These are phyloP conservation scores for Venturia oleaginea DNA, from an alignment of 2,329 filamentous ascomycete species.

Conservation along the genomic window DNA sequence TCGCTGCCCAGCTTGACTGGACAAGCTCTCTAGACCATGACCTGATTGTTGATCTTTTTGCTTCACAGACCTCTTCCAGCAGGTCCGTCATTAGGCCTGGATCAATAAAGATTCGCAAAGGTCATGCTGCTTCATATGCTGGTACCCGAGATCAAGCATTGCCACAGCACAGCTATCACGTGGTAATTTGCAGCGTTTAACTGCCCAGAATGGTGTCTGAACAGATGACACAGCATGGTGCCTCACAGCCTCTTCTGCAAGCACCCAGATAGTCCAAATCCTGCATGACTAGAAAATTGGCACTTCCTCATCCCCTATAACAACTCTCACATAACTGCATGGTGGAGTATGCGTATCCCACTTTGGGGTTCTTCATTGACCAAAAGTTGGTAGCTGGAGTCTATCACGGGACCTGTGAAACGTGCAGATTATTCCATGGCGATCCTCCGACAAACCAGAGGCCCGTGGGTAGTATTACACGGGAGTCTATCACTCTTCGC, in stretches of 20 bases:
- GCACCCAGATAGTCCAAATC: background rate
- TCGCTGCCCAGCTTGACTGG: background rate
- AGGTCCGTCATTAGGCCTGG: background rate
- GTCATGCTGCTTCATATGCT: background rate
- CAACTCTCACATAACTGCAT: background rate
- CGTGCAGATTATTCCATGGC: background rate
- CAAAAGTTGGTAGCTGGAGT: background rate
- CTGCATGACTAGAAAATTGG: slow-evolving; percentile 4
- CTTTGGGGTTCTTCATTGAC: background rate
- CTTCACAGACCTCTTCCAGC: background rate
- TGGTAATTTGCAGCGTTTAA: background rate
- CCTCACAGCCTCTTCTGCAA: slow-evolving; percentile 4
- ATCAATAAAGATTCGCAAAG: background rate
- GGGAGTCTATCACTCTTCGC: background rate
- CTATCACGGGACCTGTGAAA: background rate
- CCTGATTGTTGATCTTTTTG: background rate
- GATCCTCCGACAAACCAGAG: slow-evolving; percentile 3
- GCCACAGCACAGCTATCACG: slow-evolving; percentile 3
- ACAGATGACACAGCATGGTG: slow-evolving; percentile 3
- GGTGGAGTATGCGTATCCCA: background rate
- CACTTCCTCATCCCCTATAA: background rate
- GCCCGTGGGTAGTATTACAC: background rate
- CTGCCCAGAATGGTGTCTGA: background rate
- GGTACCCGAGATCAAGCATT: background rate
- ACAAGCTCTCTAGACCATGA: background rate